Base-by-base conservation (phyloP, 176 grass and related monocot species). In the Saccharum spontaneum region DNA sequence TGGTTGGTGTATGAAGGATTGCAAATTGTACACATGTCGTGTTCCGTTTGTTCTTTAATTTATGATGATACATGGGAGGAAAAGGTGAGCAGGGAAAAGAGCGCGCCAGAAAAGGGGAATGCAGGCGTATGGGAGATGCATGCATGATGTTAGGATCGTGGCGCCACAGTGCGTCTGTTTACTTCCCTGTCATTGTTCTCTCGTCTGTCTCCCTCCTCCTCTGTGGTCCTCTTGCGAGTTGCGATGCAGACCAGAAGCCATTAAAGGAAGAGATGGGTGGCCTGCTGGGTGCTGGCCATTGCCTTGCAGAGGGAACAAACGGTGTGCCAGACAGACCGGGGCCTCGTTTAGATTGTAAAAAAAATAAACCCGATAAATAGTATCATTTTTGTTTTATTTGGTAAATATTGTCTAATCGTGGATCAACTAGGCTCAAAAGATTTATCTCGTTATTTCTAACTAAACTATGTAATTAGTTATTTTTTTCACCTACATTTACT, bases 11-110 rank as follows among this genome's bases (percentile, higher is more conserved):
- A 85, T 86, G 82, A 72, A 84, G 67, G 75, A 83, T 69, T 75
- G 86, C 83, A 86, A 92, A 87, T 76, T 91, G 86, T 96, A 93
- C 90, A 93, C 79, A 93, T 50, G 94, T 75, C 87, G 75, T 86
- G 73, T 80, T 87, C 71, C 76, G 78, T 83, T 50, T 81, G 50
- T 89, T 92, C 40, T 54, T 61, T 0, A 8, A 61, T 61, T 24
- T 24, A 11, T 73, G 64, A 49, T 30, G 26, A 65, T 61, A 84
- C 54, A 49, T 60, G 69, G 76, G 76, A 55, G 62, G 26, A 65
- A 48, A 61, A 41, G n/a, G 22, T 55, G 67, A 75, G 14, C 54
- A 22, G 28, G 59, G 26, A 71, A 71, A 52, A 52, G 41, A 44
- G 10, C 1, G 41, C 40, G 41, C 41, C 8, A 44, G 41, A 11